These are phyloP conservation scores for Polyporus arcularius DNA, from an alignment of 768 basidiomycete species.

Conservation along the genomic window DNA sequence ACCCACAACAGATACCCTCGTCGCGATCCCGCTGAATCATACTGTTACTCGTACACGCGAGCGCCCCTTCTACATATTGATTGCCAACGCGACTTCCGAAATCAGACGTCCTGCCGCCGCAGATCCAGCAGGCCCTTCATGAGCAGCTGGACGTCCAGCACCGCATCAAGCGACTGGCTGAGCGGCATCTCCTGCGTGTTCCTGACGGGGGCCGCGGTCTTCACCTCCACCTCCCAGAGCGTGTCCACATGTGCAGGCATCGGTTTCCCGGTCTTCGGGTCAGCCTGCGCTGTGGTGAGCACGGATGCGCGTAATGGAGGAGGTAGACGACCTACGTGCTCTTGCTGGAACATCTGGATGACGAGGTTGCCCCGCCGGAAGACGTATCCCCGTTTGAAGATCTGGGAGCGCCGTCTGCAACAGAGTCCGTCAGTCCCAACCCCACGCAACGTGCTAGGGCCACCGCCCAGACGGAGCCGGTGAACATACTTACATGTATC, in stretches of 20 bases:
- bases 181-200: slow-evolving; percentile 79
- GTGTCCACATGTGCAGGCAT: slow-evolving; percentile 79
- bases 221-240: slow-evolving; percentile 87
- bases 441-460: no score
- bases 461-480: no score
- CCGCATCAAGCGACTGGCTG: slow-evolving; percentile 67
- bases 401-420: slow-evolving; percentile 65
- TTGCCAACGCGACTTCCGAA: no score
- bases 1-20: no score
- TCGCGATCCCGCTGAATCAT: no score
- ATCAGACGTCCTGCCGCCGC: slow-evolving; percentile 66
- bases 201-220: slow-evolving; percentile 75
- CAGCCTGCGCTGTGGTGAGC: slow-evolving; percentile 48
- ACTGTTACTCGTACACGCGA: no score
- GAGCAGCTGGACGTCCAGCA: slow-evolving; percentile 76
- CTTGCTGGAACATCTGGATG: slow-evolving; percentile 85
- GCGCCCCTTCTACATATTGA: no score
- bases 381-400: slow-evolving; percentile 79
- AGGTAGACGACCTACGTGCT: slow-evolving; percentile 51
- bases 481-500: slow-evolving; percentile 58
- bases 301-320: not conserved
- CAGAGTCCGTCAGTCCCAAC: no score
- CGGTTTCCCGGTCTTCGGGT: slow-evolving; percentile 72
- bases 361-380: slow-evolving; percentile 71
- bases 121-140: slow-evolving; percentile 87